Evolutionary conservation across 1,284 basidiomycete genomes (phyloP), one percentile per base, ranked within the genome.

Genomic region (Ganoderma meredithae): DNA sequence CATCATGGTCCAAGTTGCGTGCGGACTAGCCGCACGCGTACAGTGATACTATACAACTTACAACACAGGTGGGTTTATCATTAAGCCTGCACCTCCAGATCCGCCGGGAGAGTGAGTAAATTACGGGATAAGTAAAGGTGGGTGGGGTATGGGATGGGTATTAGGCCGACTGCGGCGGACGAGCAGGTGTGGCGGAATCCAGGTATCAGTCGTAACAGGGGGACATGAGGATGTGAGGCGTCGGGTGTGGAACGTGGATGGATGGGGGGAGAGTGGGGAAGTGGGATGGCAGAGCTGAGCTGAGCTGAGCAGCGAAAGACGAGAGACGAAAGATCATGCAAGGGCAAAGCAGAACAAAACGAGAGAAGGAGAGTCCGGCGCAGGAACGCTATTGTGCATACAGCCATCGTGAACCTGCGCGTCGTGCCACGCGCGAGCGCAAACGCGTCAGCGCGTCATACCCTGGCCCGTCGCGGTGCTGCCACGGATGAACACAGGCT

Each of bases 101-200:
- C 52, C 52, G 13, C 52, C 52, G 52, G 52, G 22, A 55, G 22
- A 6, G 27, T 33, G 19, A 1, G 52, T 55, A 55, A 31, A 19
- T 55, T 55, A 55, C 27, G 17, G 27, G 31, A 55, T 55, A 55
- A 55, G 52, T 52, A 52, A 52, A 0, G 27, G 27, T 31, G 27
- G 10, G n/a, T n/a, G n/a, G 22, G 47, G 47, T 10, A 39, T 7
- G 36, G 27, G 25, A 5, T 53, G 49, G 22, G 49, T 19, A 55
- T 55, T 55, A 55, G 52, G 12, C 52, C 52, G 52, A 55, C 52
- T 33, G 13, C 52, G 27, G 31, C 52, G 27, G 52, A 55, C 17
- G 31, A 33, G 27, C 52, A 55, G 52, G 52, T 55, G 52, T 55
- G 52, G 31, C 52, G 15, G 31, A 33, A 33, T 9, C 52, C 52